Conservation (phyloP, 805 yeast genomes). For the Jamesozyma rosinii region DNA sequence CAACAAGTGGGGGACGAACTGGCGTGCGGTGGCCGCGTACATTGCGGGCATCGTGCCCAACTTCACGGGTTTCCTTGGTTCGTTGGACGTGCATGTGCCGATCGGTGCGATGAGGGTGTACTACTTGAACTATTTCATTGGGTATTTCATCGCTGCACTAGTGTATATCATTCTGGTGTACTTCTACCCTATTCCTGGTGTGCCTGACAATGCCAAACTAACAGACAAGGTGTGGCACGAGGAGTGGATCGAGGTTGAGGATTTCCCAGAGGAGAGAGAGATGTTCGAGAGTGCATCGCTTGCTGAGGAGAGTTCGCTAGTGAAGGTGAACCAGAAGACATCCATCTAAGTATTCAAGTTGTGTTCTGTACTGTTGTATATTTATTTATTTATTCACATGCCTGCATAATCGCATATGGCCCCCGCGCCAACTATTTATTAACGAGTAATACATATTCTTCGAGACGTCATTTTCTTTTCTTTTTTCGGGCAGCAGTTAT, state of each 20-base stretch:
- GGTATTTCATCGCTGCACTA: constrained; percentile 51
- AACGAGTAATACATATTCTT: too few relatives aligned
- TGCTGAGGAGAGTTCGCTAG: neutral
- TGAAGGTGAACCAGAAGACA: too few relatives aligned
- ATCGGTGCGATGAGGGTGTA: constrained; percentile 68
- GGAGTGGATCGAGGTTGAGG: constrained; percentile 54
- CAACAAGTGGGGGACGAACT: constrained; percentile 56
- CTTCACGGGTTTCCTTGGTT: constrained; percentile 81
- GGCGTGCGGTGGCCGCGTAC: constrained; percentile 80
- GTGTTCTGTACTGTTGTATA: too few relatives aligned
- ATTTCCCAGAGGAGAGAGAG: constrained; percentile 38
- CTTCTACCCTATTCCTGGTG: constrained; percentile 45
- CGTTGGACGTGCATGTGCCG: constrained; percentile 70
- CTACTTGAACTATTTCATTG: constrained; percentile 66
- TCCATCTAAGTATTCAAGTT: too few relatives aligned
- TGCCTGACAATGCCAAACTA: constrained; percentile 31
- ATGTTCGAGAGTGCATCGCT: constrained; percentile 9
- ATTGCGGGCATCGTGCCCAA: constrained; percentile 74
- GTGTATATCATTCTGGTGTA: constrained; percentile 46
- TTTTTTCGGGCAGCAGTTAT: too few relatives aligned
- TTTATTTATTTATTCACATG: neutral
- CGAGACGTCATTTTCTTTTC: too few relatives aligned
- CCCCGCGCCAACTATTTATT: too few relatives aligned
- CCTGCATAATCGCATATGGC: neutral
- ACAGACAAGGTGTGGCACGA: constrained; percentile 49